A percentile compares a stretch with the other conserved stretches of the same genome.
phyloP scores from a whole-genome alignment of 768 basidiomycete genomes.

The Mycena venus region DNA sequence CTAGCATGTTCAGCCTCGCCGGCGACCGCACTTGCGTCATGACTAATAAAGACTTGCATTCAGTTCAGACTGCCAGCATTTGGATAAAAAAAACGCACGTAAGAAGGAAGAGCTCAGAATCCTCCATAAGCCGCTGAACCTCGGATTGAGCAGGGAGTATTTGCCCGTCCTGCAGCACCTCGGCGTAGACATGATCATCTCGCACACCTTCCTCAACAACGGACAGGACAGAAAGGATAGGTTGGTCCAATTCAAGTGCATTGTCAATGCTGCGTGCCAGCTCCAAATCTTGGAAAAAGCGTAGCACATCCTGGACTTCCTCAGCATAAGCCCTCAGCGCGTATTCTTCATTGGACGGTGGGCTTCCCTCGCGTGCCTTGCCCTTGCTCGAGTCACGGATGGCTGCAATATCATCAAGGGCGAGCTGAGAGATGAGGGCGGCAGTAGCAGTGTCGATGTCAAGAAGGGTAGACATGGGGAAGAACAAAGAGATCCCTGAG shows the following conservation, averaged over 20 bases:
- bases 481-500: neutral
- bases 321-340: slow-evolving; percentile 59
- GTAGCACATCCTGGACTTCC: slow-evolving; percentile 45
- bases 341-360: slow-evolving; percentile 57
- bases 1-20: neutral
- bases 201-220: slow-evolving; percentile 52
- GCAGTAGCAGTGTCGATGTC: slow-evolving; percentile 52
- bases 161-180: slow-evolving; percentile 50
- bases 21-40: neutral
- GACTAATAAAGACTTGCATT: neutral
- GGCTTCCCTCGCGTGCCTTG: slow-evolving; percentile 47
- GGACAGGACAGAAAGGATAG: slow-evolving; percentile 44
- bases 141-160: slow-evolving; percentile 42
- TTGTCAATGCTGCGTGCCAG: slow-evolving; percentile 59
- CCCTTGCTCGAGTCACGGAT: slow-evolving; percentile 53
- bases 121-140: slow-evolving; percentile 33
- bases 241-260: slow-evolving; percentile 52
- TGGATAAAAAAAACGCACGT: neutral
- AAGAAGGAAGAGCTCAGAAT: slow-evolving; percentile 12
- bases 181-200: slow-evolving; percentile 58
- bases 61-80: no score
- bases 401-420: slow-evolving; percentile 56
- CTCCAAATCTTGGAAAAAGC: slow-evolving; percentile 49
- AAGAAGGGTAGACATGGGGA: slow-evolving; percentile 21
- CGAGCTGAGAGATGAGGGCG: slow-evolving; percentile 55